Evolutionary conservation across 179 eudicot genomes (phyloP).

Genomic region (Camellia oleifera): DNA sequence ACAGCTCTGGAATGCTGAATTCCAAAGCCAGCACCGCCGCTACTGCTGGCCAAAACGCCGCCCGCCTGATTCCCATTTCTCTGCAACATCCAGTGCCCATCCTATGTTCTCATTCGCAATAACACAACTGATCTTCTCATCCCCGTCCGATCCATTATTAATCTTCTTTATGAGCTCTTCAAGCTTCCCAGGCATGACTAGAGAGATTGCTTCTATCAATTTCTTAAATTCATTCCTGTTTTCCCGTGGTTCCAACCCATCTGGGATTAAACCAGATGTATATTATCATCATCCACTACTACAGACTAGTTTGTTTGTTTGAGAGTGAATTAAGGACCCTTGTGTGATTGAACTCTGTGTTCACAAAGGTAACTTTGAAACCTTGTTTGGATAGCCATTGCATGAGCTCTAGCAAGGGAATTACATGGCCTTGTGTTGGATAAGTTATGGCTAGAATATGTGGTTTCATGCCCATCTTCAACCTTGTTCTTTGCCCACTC

Average conservation of each 20-base stretch:
- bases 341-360: slow-evolving; percentile 2
- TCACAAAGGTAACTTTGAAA: background rate
- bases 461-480: background rate
- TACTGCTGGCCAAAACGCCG: background rate
- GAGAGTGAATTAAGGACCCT: background rate
- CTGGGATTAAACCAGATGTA: background rate
- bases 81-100: background rate
- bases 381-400: background rate
- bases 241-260: slow-evolving; percentile 8
- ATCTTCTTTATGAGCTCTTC: too few relatives aligned
- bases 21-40: background rate
- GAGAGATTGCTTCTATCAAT: background rate
- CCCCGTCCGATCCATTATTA: background rate
- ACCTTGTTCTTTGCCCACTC: background rate
- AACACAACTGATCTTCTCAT: slow-evolving; percentile 5
- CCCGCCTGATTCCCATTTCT: background rate
- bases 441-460: slow-evolving; percentile 12
- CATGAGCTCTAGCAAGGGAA: slow-evolving; percentile 4
- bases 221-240: background rate
- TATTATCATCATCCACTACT: background rate
- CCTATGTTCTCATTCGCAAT: background rate
- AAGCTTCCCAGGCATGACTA: background rate
- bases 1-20: background rate
- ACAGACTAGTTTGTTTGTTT: too few relatives aligned
- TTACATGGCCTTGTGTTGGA: slow-evolving; percentile 21